Base-by-base conservation (phyloP, 1,284 basidiomycete genomes). In the Albatrellus sp. region DNA sequence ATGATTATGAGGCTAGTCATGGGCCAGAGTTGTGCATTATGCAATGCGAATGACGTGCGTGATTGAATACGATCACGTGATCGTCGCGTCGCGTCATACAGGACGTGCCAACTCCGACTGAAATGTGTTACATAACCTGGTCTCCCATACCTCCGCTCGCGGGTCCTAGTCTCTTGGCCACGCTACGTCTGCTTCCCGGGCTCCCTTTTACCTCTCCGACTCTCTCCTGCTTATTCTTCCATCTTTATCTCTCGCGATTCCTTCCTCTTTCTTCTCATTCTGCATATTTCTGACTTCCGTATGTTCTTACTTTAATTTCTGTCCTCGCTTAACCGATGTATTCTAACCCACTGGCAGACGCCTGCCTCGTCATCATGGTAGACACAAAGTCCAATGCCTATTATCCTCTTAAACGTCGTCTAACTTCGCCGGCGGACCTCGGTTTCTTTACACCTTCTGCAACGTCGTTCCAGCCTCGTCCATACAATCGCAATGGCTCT, bases 371-470 rank as follows among this genome's bases (percentile, higher is more conserved):
- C 24, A 24, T 24, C 43, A 53, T 54, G 52, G 32, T 46, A 20
- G 49, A 48, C 30, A 30, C 32, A 3, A 46, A 43, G 45, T 42
- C 36, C 42, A 52, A 46, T 40, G 24, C 30, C 40, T 53, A 56
- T 37, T 63, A 65, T 46, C 59, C 65, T 14, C 60, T 64, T 45
- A 75, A 78, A 56, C 73, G 76, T 45, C 68, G 69, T 45, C 62
- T 72, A 47, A 59, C 69, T 49, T 52, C 70, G 14, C 55, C 66
- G 24, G 50, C 65, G 16, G 65, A 73, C 47, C 60, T 73, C 42
- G 60, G 69, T 17, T 76, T 80, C 57, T 77, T 80, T 60, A 69
- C 72, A 16, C 66, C 78, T 5, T 70, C 76, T 12, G 67, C 73
- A 40, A 58, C 68, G 46, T 72, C 77, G 19, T 79, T 79, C 60